phyloP scores from a whole-genome alignment of 352 stramenopile species.

The Blastocystis sp. region DNA sequence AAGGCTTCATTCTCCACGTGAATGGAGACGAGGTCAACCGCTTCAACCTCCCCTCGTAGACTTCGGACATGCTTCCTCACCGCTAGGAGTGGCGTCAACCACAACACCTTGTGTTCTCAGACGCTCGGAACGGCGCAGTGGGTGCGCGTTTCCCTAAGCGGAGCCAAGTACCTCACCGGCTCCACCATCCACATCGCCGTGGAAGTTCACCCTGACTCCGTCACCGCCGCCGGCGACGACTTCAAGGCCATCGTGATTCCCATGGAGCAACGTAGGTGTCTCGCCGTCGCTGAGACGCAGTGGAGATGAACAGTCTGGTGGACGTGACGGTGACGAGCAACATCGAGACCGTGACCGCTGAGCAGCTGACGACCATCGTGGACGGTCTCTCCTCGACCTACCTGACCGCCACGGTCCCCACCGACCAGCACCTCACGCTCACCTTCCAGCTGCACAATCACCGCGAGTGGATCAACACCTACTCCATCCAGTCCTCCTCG shows the following conservation, averaged over 20 bases:
- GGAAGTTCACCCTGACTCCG: neutral
- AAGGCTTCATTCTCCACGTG: constrained; percentile 52
- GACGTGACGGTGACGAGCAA: constrained; percentile 4
- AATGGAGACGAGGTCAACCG: constrained; percentile 50
- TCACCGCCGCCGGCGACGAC: neutral
- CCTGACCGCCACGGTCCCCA: neutral
- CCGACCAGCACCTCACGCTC: neutral
- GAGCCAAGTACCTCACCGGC: neutral
- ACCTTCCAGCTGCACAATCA: constrained; percentile 23
- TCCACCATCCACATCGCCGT: constrained; percentile 13
- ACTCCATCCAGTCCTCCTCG: constrained; percentile 34
- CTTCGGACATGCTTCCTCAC: neutral
- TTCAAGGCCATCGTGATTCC: constrained; percentile 38
- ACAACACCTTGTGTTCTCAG: neutral
- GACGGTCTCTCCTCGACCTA: constrained; percentile 26
- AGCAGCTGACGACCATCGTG: neutral
- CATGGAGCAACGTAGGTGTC: neutral
- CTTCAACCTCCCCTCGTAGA: constrained; percentile 35
- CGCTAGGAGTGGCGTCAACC: neutral
- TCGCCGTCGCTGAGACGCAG: neutral
- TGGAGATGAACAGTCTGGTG: neutral
- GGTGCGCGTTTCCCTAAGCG: neutral
- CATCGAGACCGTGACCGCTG: neutral
- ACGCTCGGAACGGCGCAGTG: neutral
- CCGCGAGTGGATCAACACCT: constrained; percentile 48